Percentiles rank a stretch among this genome's conserved stretches.
Conservation (phyloP, 306 rosid species). For the Ziziphus jujuba region DNA sequence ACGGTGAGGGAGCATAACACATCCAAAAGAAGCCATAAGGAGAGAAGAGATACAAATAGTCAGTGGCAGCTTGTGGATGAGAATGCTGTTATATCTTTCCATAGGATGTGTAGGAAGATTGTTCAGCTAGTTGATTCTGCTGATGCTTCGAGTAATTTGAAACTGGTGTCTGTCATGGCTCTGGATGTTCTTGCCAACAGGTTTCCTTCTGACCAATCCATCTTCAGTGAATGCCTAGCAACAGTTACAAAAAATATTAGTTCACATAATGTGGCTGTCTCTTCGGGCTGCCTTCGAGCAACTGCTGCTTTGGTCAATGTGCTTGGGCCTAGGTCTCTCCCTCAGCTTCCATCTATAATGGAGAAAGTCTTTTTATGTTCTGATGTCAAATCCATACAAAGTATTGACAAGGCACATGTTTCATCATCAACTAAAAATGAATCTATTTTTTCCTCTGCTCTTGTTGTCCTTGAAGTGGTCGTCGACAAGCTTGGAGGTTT, state of each 20-base stretch:
- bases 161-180: conserved; percentile 82
- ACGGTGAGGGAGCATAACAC: conserved; percentile 46
- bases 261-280: conserved; percentile 41
- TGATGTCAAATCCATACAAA: conserved; percentile 31
- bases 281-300: conserved; percentile 74
- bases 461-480: conserved; percentile 69
- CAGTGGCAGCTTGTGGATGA: conserved; percentile 56
- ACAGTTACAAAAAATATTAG: conserved; percentile 51
- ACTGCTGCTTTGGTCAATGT: conserved; percentile 69
- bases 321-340: conserved; percentile 76
- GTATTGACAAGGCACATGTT: conserved; percentile 14
- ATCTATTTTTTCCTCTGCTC: conserved; percentile 51
- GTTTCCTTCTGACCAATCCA: conserved; percentile 55
- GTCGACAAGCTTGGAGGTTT: conserved; percentile 85
- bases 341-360: conserved; percentile 82
- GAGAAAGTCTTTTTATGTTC: conserved; percentile 54
- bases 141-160: conserved; percentile 51
- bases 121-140: conserved; percentile 49
- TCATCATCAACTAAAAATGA: conserved; percentile 41
- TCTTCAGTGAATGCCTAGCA: conserved; percentile 58
- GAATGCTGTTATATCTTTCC: conserved; percentile 51
- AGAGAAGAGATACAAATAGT: conserved; percentile 34
- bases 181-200: conserved; percentile 68
- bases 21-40: conserved; percentile 39
- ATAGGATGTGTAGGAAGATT: conserved; percentile 56